A percentile compares a stretch with the other conserved stretches of the same genome.
Conservation (phyloP, 1,139 yeast species). For the Hansenula lynferdii region DNA sequence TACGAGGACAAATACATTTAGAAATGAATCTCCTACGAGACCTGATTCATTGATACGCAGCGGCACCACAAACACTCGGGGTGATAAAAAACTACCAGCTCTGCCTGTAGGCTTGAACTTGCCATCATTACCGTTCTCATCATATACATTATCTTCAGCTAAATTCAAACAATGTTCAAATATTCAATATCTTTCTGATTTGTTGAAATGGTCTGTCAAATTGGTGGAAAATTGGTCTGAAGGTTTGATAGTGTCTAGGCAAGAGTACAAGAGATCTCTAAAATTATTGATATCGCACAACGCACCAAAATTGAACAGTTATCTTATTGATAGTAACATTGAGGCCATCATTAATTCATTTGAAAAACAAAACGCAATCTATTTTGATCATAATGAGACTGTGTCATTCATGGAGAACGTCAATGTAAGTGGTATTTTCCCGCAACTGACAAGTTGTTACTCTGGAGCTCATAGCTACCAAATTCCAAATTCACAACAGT, state of each 20-base stretch:
- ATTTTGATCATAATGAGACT: conserved; percentile 26
- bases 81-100: conserved; percentile 38
- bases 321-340: conserved; percentile 52
- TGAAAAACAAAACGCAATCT: conserved; percentile 40
- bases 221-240: conserved; percentile 34
- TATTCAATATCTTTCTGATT: conserved; percentile 44
- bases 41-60: no score
- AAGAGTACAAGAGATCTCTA: conserved; percentile 48
- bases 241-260: conserved; percentile 36
- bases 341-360: conserved; percentile 47
- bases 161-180: conserved; percentile 46
- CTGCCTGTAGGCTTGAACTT: conserved; percentile 44
- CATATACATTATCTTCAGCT: conserved; percentile 42
- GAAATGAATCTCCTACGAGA: conserved; percentile 10
- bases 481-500: conserved; percentile 6
- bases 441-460: conserved; percentile 20
- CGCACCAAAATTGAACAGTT: conserved; percentile 46
- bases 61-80: not conserved
- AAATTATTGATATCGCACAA: conserved; percentile 47
- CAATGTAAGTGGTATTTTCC: conserved; percentile 18
- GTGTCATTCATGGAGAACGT: conserved; percentile 19
- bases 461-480: conserved; percentile 12
- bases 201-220: conserved; percentile 47
- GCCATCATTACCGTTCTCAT: conserved; percentile 54
- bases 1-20: conserved; percentile 4